phyloP scores from a whole-genome alignment of 495 filamentous ascomycete species.

The Aspergillus mulundensis region DNA sequence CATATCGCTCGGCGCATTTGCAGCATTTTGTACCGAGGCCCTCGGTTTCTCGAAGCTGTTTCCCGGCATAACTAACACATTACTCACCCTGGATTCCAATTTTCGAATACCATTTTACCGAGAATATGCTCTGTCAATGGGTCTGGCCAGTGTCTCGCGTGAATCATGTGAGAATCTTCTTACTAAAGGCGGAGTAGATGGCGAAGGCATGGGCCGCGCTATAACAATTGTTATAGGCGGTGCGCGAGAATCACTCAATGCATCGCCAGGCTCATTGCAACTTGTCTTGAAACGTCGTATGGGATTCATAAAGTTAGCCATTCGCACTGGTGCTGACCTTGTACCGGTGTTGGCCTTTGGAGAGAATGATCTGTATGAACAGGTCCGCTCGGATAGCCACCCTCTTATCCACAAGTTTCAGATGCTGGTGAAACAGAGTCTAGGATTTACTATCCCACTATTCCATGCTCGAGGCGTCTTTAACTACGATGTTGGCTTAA shows the following conservation, averaged over 20 bases:
- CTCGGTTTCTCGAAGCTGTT: conserved; percentile 86
- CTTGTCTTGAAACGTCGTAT: conserved; percentile 79
- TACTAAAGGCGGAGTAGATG: conserved; percentile 67
- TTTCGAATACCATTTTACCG: conserved; percentile 92
- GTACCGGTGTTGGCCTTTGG: conserved; percentile 91
- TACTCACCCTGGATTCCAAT: conserved; percentile 86
- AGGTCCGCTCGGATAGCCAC: conserved; percentile 65
- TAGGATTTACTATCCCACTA: conserved; percentile 92
- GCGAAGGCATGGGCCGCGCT: conserved; percentile 88
- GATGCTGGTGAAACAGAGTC: conserved; percentile 70
- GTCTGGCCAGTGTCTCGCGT: conserved; percentile 81
- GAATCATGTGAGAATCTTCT: conserved; percentile 88
- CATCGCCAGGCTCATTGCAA: conserved; percentile 66
- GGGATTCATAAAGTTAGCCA: conserved; percentile 89
- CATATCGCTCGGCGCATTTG: conserved; percentile 92
- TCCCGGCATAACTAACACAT: conserved; percentile 89
- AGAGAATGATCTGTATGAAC: conserved; percentile 94
- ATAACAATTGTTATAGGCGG: conserved; percentile 96
- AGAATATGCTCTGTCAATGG: conserved; percentile 84
- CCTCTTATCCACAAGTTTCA: conserved; percentile 73
- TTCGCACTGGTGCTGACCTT: conserved; percentile 83
- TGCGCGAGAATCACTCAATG: conserved; percentile 84
- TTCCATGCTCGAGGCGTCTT: conserved; percentile 90
- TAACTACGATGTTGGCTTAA: conserved; percentile 93
- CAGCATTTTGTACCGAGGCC: conserved; percentile 86